These are phyloP conservation scores for Aspergillus neotritici DNA, from an alignment of 2,329 filamentous ascomycete genomes.

Conservation along the genomic window DNA sequence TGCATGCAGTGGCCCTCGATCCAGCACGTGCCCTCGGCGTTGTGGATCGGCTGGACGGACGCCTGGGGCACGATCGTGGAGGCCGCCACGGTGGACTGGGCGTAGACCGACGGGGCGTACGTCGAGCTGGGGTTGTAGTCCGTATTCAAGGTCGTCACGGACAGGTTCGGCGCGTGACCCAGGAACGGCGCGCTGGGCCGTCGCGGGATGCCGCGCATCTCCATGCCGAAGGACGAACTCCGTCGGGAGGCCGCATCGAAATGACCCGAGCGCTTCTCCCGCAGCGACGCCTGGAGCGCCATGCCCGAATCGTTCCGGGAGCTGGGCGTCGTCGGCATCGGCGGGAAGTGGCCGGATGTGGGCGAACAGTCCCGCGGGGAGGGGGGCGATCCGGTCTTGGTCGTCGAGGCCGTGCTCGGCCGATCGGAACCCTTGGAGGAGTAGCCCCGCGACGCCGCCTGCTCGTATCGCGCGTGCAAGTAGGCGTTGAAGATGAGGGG, in stretches of 20 bases:
- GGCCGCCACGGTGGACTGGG: slow-evolving; percentile 46
- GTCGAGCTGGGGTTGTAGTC: slow-evolving; percentile 36
- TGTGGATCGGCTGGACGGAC: slow-evolving; percentile 33
- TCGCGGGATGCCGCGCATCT: slow-evolving; percentile 54
- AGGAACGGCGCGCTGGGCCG: slow-evolving; percentile 68
- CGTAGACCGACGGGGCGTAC: slow-evolving; percentile 47
- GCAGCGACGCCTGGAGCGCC: slow-evolving; percentile 74
- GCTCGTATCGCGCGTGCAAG: slow-evolving; percentile 65
- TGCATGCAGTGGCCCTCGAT: slow-evolving; percentile 47
- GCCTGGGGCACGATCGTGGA: slow-evolving; percentile 47
- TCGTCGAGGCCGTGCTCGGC: slow-evolving; percentile 65
- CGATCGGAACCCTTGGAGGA: slow-evolving; percentile 52
- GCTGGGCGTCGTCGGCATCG: slow-evolving; percentile 68
- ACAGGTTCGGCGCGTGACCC: slow-evolving; percentile 48
- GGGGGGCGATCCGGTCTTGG: slow-evolving; percentile 49
- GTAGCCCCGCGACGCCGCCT: slow-evolving; percentile 42
- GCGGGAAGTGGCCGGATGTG: slow-evolving; percentile 69
- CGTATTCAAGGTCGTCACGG: slow-evolving; percentile 42
- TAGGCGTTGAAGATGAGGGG: slow-evolving; percentile 88
- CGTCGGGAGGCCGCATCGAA: slow-evolving; percentile 77
- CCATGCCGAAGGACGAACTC: slow-evolving; percentile 87
- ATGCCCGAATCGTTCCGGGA: slow-evolving; percentile 90
- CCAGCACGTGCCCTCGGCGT: slow-evolving; percentile 41
- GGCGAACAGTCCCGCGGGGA: slow-evolving; percentile 62
- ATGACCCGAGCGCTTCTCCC: slow-evolving; percentile 91